phyloP scores from a whole-genome alignment of 179 eudicot genomes.

The Heliamphora pulchella region DNA sequence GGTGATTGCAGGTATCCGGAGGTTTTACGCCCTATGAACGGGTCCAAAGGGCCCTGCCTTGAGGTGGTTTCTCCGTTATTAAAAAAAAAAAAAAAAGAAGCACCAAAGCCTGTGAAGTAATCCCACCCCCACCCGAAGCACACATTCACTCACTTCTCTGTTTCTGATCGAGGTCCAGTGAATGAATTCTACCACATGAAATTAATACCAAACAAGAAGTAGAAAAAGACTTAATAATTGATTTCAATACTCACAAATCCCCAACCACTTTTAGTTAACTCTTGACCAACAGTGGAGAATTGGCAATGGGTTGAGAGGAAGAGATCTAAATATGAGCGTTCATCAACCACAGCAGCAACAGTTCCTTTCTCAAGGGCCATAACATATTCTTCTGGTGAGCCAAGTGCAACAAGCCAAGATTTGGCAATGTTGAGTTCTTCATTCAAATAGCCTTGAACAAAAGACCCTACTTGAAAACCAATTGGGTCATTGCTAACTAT shows the following conservation, averaged over 20 bases:
- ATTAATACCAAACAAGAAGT: too few relatives aligned
- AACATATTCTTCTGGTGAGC: constrained; percentile 40
- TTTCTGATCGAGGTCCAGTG: too few relatives aligned
- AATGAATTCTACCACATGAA: too few relatives aligned
- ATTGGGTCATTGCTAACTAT: constrained; percentile 38
- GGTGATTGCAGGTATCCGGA: too few relatives aligned
- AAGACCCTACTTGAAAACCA: constrained; percentile 71
- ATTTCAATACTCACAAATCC: constrained; percentile 60
- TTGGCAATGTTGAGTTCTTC: constrained; percentile 42
- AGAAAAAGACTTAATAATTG: constrained; percentile 48
- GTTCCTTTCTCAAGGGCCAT: constrained; percentile 58
- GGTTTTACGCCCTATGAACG: too few relatives aligned
- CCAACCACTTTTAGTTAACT: constrained; percentile 79
- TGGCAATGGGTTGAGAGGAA: constrained; percentile 69
- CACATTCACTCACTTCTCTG: too few relatives aligned
- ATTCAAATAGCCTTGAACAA: constrained; percentile 43
- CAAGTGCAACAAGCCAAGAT: constrained; percentile 57
- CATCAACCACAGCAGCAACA: constrained; percentile 67
- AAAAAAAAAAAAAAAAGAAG: background rate
- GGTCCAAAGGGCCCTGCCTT: too few relatives aligned
- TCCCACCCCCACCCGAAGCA: too few relatives aligned
- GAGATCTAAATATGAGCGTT: constrained; percentile 55
- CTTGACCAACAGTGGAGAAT: constrained; percentile 45
- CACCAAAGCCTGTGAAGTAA: too few relatives aligned
- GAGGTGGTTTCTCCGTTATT: too few relatives aligned